phyloP scores from a whole-genome alignment of 1,284 basidiomycete species.

The Fomitiporia mediterranea region DNA sequence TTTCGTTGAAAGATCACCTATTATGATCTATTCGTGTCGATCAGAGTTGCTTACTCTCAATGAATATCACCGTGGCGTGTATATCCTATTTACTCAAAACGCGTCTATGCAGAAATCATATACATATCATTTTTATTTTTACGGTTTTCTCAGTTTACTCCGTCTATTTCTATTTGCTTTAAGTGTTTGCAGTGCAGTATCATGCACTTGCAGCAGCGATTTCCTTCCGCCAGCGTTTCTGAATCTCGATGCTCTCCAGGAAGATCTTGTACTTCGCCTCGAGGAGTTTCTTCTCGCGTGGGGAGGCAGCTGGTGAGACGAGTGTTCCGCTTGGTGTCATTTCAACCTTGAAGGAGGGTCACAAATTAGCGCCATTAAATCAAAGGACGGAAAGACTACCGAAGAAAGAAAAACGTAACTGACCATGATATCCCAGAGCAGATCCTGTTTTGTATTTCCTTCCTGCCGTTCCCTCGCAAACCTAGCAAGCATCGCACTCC shows the following conservation, averaged over 20 bases:
- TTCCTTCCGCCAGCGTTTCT: conserved; percentile 75
- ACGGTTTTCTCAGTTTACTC: too few relatives aligned
- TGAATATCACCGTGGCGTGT: neutral
- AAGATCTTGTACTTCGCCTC: conserved; percentile 96
- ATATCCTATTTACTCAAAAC: neutral
- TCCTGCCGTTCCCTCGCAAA: conserved; percentile 69
- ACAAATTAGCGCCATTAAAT: neutral
- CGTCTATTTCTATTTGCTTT: too few relatives aligned
- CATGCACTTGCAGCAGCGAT: conserved; percentile 42
- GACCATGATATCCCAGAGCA: conserved; percentile 94
- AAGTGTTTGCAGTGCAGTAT: too few relatives aligned
- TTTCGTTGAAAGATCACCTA: neutral
- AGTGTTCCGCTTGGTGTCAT: conserved; percentile 88
- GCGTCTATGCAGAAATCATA: neutral
- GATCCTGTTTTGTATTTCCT: conserved; percentile 39
- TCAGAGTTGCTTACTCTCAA: neutral
- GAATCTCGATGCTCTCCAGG: conserved; percentile 81
- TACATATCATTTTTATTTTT: too few relatives aligned
- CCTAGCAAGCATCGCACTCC: conserved; percentile 89
- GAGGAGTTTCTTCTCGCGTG: conserved; percentile 67
- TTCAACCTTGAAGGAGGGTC: conserved; percentile 50
- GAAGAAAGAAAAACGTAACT: conserved; percentile 23
- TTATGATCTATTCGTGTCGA: neutral
- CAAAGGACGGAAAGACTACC: neutral
- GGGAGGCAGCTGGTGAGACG: conserved; percentile 61